phyloP scores from a whole-genome alignment of 2,329 filamentous ascomycete species.

The Aspergillus puulaauensis region DNA sequence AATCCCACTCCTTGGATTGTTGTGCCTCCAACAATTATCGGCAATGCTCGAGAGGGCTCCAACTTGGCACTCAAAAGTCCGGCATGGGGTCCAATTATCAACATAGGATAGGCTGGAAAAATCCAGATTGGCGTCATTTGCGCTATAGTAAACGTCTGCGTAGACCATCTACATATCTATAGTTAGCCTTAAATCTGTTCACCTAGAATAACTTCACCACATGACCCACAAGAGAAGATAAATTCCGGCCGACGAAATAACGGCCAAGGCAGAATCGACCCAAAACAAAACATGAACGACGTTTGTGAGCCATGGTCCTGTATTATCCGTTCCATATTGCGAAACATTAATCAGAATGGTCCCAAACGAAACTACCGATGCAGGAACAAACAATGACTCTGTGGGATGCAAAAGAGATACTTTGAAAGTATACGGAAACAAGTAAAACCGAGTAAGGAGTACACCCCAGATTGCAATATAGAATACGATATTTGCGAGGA shows the following conservation, averaged over 20 bases:
- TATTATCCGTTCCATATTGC: conserved; percentile 68
- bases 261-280: conserved; percentile 69
- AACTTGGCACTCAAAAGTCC: conserved; percentile 55
- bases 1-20: conserved; percentile 66
- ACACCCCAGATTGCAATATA: conserved; percentile 64
- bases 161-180: conserved; percentile 54
- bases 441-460: conserved; percentile 67
- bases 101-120: conserved; percentile 78
- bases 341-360: conserved; percentile 77
- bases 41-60: conserved; percentile 45
- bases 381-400: conserved; percentile 75
- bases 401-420: conserved; percentile 73
- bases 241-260: conserved; percentile 66
- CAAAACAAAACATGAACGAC: conserved; percentile 70
- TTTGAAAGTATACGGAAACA: conserved; percentile 68
- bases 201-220: background rate
- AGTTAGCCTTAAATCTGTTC: conserved; percentile 11
- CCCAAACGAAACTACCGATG: conserved; percentile 66
- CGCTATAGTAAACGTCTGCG: conserved; percentile 69
- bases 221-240: conserved; percentile 68
- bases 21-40: conserved; percentile 59
- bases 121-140: conserved; percentile 89
- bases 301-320: conserved; percentile 61
- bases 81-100: conserved; percentile 74
- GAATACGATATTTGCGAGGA: conserved; percentile 63